phyloP scores from a whole-genome alignment of 345 rosid species.

The Eucalyptus curtisii region DNA sequence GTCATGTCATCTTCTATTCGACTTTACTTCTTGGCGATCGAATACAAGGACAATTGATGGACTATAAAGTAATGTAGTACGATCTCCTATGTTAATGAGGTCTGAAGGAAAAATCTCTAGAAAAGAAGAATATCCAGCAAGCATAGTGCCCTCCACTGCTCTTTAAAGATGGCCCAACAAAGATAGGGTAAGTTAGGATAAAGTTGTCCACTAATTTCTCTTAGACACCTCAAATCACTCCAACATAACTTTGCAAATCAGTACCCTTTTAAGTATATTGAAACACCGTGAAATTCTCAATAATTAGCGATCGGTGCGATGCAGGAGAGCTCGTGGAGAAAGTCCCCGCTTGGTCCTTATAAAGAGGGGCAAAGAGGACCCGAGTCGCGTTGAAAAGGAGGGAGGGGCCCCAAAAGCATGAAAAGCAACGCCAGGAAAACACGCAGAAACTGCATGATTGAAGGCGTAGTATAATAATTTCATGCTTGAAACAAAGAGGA shows the following conservation, averaged over 20 bases:
- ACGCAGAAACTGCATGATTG: neutral
- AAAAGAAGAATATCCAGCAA: neutral
- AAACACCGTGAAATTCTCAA: neutral
- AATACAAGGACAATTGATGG: neutral
- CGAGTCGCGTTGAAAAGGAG: neutral
- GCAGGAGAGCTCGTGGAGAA: neutral
- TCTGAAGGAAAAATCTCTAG: neutral
- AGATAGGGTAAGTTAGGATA: neutral
- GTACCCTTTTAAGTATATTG: neutral
- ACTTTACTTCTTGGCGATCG: neutral
- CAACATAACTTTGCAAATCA: neutral
- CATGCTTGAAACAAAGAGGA: neutral
- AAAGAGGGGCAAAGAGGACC: neutral
- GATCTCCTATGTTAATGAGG: neutral
- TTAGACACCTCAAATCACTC: neutral
- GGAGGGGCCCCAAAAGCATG: neutral
- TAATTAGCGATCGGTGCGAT: neutral
- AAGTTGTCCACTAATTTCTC: neutral
- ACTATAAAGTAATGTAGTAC: neutral
- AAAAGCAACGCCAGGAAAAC: neutral
- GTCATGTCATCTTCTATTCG: neutral
- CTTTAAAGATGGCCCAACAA: neutral
- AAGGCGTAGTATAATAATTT: neutral
- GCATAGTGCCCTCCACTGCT: neutral
- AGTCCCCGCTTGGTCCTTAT: neutral